Percentiles rank a stretch among this genome's conserved stretches.
These are phyloP conservation scores for Priceomyces melissophilus DNA, from an alignment of 805 yeast genomes.

Conservation along the genomic window DNA sequence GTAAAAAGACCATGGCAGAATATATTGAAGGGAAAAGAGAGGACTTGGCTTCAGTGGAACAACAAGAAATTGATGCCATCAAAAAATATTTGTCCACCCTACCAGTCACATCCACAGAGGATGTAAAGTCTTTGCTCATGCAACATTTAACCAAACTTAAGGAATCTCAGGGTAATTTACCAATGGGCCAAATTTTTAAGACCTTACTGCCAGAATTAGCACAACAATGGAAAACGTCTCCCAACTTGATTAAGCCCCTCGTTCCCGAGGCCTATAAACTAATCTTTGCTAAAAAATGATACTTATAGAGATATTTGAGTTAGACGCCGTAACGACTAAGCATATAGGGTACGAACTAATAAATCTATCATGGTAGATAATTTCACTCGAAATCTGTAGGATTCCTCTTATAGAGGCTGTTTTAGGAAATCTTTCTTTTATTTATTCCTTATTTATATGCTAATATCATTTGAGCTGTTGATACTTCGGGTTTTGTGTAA, in stretches of 20 bases:
- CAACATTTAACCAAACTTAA: constrained; percentile 22
- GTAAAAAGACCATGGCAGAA: constrained; percentile 48
- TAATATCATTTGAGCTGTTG: too few relatives aligned
- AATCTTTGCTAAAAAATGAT: constrained; percentile 7
- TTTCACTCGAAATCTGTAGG: too few relatives aligned
- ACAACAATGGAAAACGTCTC: constrained; percentile 16
- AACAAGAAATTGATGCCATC: constrained; percentile 42
- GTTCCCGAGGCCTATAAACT: constrained; percentile 16
- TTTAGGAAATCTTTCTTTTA: too few relatives aligned
- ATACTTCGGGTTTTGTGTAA: constrained; percentile 3
- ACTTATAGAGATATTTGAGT: too few relatives aligned
- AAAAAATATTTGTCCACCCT: constrained; percentile 34
- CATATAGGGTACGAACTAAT: too few relatives aligned
- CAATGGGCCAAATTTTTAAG: constrained; percentile 7
- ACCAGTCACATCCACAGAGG: constrained; percentile 48
- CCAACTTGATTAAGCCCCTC: constrained; percentile 15
- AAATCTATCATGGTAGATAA: too few relatives aligned
- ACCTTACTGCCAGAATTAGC: constrained; percentile 15
- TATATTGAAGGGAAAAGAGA: constrained; percentile 43
- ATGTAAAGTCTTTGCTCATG: constrained; percentile 26
- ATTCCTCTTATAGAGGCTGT: too few relatives aligned
- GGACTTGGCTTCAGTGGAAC: constrained; percentile 55
- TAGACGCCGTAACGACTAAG: too few relatives aligned
- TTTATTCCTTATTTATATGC: too few relatives aligned
- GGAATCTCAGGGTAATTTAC: constrained; percentile 4